Conservation (phyloP, 352 stramenopile genomes). For the Phytophthora hybrid region DNA sequence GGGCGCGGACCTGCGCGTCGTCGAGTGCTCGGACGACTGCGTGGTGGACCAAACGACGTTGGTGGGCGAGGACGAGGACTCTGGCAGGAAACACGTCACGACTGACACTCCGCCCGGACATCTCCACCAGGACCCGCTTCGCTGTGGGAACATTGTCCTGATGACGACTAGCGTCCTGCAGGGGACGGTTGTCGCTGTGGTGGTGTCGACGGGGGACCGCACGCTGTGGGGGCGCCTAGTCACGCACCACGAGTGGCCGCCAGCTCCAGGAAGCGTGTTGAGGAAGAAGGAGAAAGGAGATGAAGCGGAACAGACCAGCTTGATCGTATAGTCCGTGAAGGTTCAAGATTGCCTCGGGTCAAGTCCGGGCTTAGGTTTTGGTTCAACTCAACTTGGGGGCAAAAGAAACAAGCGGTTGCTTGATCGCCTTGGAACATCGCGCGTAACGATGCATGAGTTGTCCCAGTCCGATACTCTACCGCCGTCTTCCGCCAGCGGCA, state of each 20-base stretch:
- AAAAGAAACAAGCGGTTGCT: background rate
- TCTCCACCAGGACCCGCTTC: conserved; percentile 43
- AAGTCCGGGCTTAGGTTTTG: too few relatives aligned
- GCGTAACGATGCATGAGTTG: conserved; percentile 6
- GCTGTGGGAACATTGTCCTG: conserved; percentile 72
- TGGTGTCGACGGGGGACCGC: conserved; percentile 77
- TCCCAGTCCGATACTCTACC: conserved; percentile 29
- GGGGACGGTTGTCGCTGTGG: conserved; percentile 66
- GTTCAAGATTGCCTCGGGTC: conserved; percentile 1
- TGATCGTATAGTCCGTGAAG: conserved; percentile 36
- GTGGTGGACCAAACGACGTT: conserved; percentile 71
- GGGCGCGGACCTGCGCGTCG: conserved; percentile 87
- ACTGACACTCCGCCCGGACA: conserved; percentile 27
- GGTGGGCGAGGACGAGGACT: conserved; percentile 44
- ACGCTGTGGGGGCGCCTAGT: conserved; percentile 79
- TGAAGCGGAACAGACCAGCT: conserved; percentile 38
- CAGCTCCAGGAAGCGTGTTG: conserved; percentile 12
- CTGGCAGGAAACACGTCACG: conserved; percentile 48
- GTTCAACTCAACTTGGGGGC: background rate
- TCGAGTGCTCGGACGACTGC: conserved; percentile 84
- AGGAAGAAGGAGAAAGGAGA: conserved; percentile 26
- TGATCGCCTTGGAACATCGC: background rate
- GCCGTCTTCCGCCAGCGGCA: conserved; percentile 41
- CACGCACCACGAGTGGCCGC: conserved; percentile 67
- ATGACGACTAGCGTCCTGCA: conserved; percentile 70